Evolutionary conservation across 352 stramenopile genomes (phyloP).

Genomic region (Stephanocyclus meneghinianus): DNA sequence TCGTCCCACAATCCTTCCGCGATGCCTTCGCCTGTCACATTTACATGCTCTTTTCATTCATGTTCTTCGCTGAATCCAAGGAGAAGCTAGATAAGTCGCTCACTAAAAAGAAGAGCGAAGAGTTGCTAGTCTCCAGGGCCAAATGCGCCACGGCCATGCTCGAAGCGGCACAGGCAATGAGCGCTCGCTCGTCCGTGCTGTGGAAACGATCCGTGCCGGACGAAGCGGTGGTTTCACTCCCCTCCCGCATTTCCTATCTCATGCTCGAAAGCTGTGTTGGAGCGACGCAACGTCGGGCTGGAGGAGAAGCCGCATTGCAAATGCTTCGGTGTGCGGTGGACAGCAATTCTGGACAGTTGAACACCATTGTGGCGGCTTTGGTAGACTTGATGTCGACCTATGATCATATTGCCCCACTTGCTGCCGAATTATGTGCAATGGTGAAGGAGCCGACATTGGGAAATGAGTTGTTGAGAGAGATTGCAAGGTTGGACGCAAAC

Average conservation of each 20-base stretch:
- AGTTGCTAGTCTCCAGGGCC: constrained; percentile 30
- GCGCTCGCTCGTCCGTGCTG: constrained; percentile 50
- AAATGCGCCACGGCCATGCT: constrained; percentile 66
- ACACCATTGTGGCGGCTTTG: constrained; percentile 71
- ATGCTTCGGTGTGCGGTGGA: constrained; percentile 73
- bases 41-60: constrained; percentile 83
- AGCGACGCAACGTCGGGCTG: constrained; percentile 56
- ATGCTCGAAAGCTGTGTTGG: constrained; percentile 76
- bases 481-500: constrained; percentile 66
- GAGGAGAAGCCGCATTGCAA: constrained; percentile 58
- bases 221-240: constrained; percentile 67
- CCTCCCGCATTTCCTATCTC: constrained; percentile 77
- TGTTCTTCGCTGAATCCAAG: constrained; percentile 80
- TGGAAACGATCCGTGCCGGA: constrained; percentile 76
- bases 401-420: constrained; percentile 74
- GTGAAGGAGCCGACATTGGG: constrained; percentile 54
- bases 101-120: constrained; percentile 7
- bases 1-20: constrained; percentile 67
- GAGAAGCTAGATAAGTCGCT: constrained; percentile 45
- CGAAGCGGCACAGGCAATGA: constrained; percentile 62
- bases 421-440: constrained; percentile 71
- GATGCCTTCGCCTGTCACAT: constrained; percentile 75
- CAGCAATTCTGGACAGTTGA: constrained; percentile 48
- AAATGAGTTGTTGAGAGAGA: constrained; percentile 70
- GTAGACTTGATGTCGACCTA: constrained; percentile 81